Base-by-base conservation (phyloP, 345 rosid species). In the Geranium rotundifolium region DNA sequence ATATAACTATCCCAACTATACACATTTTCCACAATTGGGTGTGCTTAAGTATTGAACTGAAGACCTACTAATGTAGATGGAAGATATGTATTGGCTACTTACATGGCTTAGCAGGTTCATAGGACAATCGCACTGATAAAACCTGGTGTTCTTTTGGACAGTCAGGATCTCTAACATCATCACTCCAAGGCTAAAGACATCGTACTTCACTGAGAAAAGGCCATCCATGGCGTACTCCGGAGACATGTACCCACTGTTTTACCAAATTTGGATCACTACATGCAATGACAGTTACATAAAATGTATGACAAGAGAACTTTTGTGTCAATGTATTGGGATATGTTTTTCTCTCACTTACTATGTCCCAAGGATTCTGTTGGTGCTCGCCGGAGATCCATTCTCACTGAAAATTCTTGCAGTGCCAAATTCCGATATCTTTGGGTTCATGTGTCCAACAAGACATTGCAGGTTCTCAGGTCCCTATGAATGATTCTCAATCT, bases 141-240 rank as follows among this genome's bases (percentile, higher is more conserved):
- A 71, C 7, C 5, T 23, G 13, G 4, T 59, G 57, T 54, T 71
- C 59, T 66, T 73, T 59, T 7, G 64, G 54, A 75, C 78, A 30
- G 66, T 67, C 13, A 71, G 4, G 12, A 71, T 73, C 73, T 73
- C 81, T 2, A 77, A 54, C 29, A 77, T 14, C 9, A 77, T 31
- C 31, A 73, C 81, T 19, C 81, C 75, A 50, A 67, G 73, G 57
- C 78, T 77, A 30, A 70, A 77, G 4, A 71, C 71, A 29, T 77
- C 78, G 6, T 74, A 74, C 67, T 71, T 74, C 10, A 29, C 17
- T 4, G 79, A 74, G 63, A 70, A 74, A 20, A 58, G 31, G 1
- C 76, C 73, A 19, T 65, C 59, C 58, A 64, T 16, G 2, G 74
- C 81, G 17, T 77, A 69, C 61, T 77, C 78, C 19, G 78, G 71